These are phyloP conservation scores for Hebeloma cylindrosporum DNA, from an alignment of 768 basidiomycete species.

Conservation along the genomic window DNA sequence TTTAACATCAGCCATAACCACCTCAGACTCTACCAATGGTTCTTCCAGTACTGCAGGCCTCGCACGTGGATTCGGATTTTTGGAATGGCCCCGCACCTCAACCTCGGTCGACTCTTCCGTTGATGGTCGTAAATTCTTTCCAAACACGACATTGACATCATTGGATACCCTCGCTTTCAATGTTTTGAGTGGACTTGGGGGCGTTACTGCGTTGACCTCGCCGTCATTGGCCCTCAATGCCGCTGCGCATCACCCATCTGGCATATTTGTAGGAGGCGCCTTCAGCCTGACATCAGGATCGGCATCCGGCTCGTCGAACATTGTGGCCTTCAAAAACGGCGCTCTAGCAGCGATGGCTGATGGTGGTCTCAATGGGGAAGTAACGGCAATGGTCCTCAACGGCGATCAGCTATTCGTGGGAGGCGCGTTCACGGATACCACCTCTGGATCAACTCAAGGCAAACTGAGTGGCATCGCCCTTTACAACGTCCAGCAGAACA, in stretches of 20 bases:
- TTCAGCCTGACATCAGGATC: slow-evolving; percentile 63
- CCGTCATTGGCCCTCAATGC: slow-evolving; percentile 46
- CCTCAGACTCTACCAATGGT: slow-evolving; percentile 31
- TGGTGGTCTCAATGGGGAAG: slow-evolving; percentile 78
- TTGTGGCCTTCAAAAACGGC: slow-evolving; percentile 68
- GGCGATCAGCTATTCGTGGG: slow-evolving; percentile 77
- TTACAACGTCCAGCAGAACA: slow-evolving; percentile 64
- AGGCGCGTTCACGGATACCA: slow-evolving; percentile 81
- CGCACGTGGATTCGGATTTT: slow-evolving; percentile 74
- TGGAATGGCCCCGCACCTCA: slow-evolving; percentile 76
- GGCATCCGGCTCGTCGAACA: slow-evolving; percentile 62
- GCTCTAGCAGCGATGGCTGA: slow-evolving; percentile 51
- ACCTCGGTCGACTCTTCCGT: slow-evolving; percentile 30
- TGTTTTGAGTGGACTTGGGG: slow-evolving; percentile 62
- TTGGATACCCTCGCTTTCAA: slow-evolving; percentile 63
- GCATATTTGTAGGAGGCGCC: slow-evolving; percentile 75
- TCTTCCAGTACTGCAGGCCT: slow-evolving; percentile 32
- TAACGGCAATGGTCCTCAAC: slow-evolving; percentile 63
- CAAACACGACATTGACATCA: slow-evolving; percentile 69
- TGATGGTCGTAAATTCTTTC: slow-evolving; percentile 61
- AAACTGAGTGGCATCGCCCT: slow-evolving; percentile 60
- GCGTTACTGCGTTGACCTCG: slow-evolving; percentile 35
- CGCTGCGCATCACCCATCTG: slow-evolving; percentile 65
- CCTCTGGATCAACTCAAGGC: slow-evolving; percentile 49
- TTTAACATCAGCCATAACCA: slow-evolving; percentile 60